These are phyloP conservation scores for Hanseniaspora thailandica DNA, from an alignment of 805 yeast species.

Conservation along the genomic window DNA sequence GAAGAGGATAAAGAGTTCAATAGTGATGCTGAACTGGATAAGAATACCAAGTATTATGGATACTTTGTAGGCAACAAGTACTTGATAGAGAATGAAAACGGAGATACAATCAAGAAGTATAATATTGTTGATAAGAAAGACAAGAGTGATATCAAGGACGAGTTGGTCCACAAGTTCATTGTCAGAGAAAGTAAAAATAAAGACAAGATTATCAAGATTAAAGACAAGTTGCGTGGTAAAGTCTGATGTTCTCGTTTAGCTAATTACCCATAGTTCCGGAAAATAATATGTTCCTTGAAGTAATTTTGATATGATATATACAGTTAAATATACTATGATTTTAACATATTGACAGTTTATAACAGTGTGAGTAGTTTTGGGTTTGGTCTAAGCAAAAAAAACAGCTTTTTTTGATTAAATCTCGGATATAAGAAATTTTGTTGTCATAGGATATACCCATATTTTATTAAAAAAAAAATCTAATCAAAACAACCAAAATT, in stretches of 20 bases:
- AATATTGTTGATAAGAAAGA: conserved; percentile 40
- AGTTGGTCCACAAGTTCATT: neutral
- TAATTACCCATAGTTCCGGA: too few species aligned
- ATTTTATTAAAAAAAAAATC: too few species aligned
- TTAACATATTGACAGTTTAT: too few species aligned
- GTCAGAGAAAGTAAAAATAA: conserved; percentile 7
- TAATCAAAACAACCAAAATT: too few species aligned
- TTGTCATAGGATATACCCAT: too few species aligned
- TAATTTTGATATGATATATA: too few species aligned
- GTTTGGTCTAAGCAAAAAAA: too few species aligned
- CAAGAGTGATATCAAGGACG: neutral
- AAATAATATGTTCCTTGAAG: too few species aligned
- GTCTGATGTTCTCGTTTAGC: neutral
- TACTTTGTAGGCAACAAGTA: conserved; percentile 68
- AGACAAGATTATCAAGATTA: neutral
- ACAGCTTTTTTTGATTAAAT: too few species aligned
- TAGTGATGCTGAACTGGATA: neutral
- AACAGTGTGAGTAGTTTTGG: too few species aligned
- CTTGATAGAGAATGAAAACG: conserved; percentile 80
- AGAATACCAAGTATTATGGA: conserved; percentile 39
- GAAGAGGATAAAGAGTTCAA: conserved; percentile 2
- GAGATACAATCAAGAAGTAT: conserved; percentile 80
- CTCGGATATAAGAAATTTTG: neutral
- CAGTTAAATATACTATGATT: too few species aligned
- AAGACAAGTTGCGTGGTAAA: neutral